Evolutionary conservation across 257 asterid species (phyloP).

Genomic region (Solanum bukasovii): DNA sequence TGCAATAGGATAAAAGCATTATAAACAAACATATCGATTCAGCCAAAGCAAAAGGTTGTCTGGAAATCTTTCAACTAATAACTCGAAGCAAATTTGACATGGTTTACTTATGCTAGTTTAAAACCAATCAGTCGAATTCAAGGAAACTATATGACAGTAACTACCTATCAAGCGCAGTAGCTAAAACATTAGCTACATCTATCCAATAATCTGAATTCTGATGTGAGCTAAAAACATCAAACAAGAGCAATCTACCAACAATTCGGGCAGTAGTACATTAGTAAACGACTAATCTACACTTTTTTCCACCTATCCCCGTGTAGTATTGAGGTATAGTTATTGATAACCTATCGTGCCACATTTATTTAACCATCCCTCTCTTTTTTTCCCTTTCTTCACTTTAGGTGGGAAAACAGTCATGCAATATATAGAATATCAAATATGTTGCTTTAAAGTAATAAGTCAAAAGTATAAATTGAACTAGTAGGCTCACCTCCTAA

Average conservation of each 20-base stretch:
- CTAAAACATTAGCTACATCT: neutral
- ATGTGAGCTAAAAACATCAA: neutral
- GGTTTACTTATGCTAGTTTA: neutral
- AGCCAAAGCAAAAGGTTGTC: neutral
- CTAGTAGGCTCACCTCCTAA: conserved; percentile 26
- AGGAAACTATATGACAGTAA: neutral
- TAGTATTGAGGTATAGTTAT: neutral
- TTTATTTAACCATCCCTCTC: neutral
- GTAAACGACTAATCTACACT: neutral
- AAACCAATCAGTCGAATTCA: neutral
- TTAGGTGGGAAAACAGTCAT: neutral
- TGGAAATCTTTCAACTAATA: neutral
- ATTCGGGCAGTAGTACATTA: neutral
- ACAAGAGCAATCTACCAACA: neutral
- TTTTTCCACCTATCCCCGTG: neutral
- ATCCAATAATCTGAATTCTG: neutral
- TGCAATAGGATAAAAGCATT: neutral
- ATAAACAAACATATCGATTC: neutral
- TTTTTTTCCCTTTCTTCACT: neutral
- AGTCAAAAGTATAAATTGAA: neutral
- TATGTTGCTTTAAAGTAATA: neutral
- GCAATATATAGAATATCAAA: neutral
- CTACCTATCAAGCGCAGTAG: neutral
- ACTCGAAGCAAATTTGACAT: neutral
- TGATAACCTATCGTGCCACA: neutral